These are phyloP conservation scores for Mollisia scopiformis DNA, from an alignment of 2,329 filamentous ascomycete genomes.

Conservation along the genomic window DNA sequence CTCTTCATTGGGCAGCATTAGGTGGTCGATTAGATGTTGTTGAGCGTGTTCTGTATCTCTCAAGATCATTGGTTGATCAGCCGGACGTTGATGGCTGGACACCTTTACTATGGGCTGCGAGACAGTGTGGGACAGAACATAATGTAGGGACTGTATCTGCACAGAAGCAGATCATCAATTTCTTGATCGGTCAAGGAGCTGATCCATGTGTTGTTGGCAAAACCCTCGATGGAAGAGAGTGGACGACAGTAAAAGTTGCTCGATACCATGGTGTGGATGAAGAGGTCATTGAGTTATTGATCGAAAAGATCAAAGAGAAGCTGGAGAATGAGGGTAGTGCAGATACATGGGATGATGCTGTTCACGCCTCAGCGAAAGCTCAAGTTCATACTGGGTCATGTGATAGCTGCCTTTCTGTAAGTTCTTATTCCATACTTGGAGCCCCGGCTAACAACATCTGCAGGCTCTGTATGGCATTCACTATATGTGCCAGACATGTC, in stretches of 20 bases:
- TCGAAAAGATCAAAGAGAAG: conserved; percentile 13
- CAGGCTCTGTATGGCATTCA: conserved; percentile 76
- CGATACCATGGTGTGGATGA: conserved; percentile 8
- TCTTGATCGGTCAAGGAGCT: conserved; percentile 21
- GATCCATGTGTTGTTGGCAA: conserved; percentile 10
- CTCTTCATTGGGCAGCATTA: conserved; percentile 15
- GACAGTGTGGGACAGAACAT: neutral
- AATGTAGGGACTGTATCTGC: neutral
- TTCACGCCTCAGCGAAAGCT: neutral
- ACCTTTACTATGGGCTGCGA: conserved; percentile 24
- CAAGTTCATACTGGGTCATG: neutral
- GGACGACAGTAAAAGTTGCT: conserved; percentile 22
- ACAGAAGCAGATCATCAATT: conserved; percentile 9
- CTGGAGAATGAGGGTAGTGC: conserved; percentile 9
- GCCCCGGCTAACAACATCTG: neutral
- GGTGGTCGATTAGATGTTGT: conserved; percentile 15
- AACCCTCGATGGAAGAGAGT: conserved; percentile 7
- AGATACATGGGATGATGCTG: neutral
- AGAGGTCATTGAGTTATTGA: conserved; percentile 6
- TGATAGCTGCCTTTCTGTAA: conserved; percentile 4
- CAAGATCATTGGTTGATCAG: conserved; percentile 5
- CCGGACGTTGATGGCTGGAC: conserved; percentile 27
- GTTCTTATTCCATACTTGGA: neutral
- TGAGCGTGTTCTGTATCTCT: conserved; percentile 3
- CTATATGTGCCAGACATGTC: conserved; percentile 91